Conservation (phyloP, 1,139 yeast species). For the Hyphopichia burtonii region DNA sequence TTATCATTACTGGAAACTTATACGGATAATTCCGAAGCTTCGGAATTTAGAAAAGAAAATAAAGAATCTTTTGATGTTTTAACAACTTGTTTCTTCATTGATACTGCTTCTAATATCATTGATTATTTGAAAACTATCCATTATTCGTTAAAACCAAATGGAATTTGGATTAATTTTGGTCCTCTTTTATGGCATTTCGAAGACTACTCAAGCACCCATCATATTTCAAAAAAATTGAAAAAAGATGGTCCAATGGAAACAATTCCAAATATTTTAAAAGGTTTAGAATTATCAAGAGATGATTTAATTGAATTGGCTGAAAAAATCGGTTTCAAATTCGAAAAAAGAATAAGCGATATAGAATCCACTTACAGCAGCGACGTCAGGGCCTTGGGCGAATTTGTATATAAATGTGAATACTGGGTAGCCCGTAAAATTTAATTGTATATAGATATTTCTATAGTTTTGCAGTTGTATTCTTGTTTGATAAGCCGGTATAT, state of each 20-base stretch:
- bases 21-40: conserved; percentile 34
- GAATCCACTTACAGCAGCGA: conserved; percentile 60
- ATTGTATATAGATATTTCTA: background rate
- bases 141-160: conserved; percentile 52
- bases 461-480: too few species aligned
- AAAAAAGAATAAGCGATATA: conserved; percentile 42
- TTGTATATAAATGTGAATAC: conserved; percentile 63
- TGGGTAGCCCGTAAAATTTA: conserved; percentile 57
- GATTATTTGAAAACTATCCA: conserved; percentile 64
- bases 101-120: conserved; percentile 72
- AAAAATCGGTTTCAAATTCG: conserved; percentile 54
- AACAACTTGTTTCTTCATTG: conserved; percentile 75
- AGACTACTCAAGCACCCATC: conserved; percentile 38
- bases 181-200: conserved; percentile 89
- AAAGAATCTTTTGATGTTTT: conserved; percentile 49
- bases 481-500: too few species aligned
- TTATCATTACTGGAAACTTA: conserved; percentile 37
- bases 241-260: conserved; percentile 25
- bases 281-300: conserved; percentile 63
- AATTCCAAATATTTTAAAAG: conserved; percentile 42
- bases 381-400: conserved; percentile 51
- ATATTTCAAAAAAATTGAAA: conserved; percentile 13
- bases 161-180: conserved; percentile 81
- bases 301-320: conserved; percentile 53
- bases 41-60: conserved; percentile 42